Conservation (phyloP, 2,329 filamentous ascomycete species). For the Diaporthe sp. region DNA sequence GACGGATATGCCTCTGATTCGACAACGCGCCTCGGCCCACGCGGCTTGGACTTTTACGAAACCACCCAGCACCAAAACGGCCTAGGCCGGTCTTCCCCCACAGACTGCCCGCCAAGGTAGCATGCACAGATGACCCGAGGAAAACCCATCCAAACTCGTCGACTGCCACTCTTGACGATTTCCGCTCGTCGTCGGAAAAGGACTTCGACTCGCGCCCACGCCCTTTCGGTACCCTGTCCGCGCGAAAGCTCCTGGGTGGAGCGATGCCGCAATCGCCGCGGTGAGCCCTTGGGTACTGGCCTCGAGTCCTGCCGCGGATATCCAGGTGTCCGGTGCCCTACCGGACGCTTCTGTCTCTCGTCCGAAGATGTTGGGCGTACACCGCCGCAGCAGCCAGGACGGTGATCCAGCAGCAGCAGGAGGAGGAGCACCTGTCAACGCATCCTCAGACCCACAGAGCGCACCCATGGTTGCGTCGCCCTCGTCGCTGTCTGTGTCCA, state of each 20-base stretch:
- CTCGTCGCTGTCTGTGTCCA: constrained; percentile 20
- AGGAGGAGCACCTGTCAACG: constrained; percentile 4
- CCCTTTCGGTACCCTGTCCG: neutral
- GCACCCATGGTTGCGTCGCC: constrained; percentile 21
- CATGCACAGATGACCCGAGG: constrained; percentile 25
- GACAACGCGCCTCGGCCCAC: constrained; percentile 8
- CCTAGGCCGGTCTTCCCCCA: neutral
- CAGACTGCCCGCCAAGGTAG: neutral
- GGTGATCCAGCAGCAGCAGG: neutral
- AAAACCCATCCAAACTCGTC: constrained; percentile 17
- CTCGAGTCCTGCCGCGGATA: neutral
- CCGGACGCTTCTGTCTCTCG: neutral
- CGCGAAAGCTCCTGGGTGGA: neutral
- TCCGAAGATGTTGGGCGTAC: constrained; percentile 25
- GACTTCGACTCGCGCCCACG: constrained; percentile 5
- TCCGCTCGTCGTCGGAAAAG: constrained; percentile 25
- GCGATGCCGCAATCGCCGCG: constrained; percentile 7
- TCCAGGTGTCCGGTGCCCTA: neutral
- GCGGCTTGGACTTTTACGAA: constrained; percentile 22
- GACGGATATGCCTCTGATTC: constrained; percentile 21
- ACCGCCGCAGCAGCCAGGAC: constrained; percentile 26
- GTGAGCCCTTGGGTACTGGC: neutral
- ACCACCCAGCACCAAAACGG: constrained; percentile 11
- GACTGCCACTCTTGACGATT: constrained; percentile 17
- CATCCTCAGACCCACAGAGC: constrained; percentile 7